Evolutionary conservation across 2,329 filamentous ascomycete species (phyloP).

Genomic region (Trichoderma simmonsii): DNA sequence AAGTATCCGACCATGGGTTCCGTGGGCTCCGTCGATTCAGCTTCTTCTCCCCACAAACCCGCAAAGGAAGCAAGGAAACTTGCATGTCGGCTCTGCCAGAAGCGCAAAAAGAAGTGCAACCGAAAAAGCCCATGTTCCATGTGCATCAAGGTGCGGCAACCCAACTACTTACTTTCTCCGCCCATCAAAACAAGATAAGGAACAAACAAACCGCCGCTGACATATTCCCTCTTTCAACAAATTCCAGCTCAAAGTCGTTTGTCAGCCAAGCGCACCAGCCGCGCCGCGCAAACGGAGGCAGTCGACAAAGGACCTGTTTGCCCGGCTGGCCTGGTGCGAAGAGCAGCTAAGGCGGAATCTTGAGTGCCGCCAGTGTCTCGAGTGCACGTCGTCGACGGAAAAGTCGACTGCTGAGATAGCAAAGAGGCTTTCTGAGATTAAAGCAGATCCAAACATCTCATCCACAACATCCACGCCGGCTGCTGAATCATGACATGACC

Average conservation of each 20-base stretch:
- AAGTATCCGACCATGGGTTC: not conserved
- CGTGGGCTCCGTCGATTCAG: not conserved
- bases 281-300: constrained; percentile 1
- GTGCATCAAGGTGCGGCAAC: constrained; percentile 10
- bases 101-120: constrained; percentile 13
- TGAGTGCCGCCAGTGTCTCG: not conserved
- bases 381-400: not conserved
- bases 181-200: not conserved
- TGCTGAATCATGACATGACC: not conserved
- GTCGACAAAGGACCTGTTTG: constrained; percentile 5
- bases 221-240: not conserved
- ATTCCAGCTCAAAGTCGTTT: constrained; percentile 5
- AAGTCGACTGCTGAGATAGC: not conserved
- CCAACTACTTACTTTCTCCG: not conserved
- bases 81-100: constrained; percentile 9
- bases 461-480: not conserved
- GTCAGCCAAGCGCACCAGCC: constrained; percentile 12
- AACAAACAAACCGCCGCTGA: not conserved
- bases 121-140: constrained; percentile 7
- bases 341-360: constrained; percentile 8
- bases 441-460: not conserved
- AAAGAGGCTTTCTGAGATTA: constrained; percentile 1
- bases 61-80: constrained; percentile 7
- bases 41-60: not conserved
- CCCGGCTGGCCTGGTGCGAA: constrained; percentile 8